phyloP scores from a whole-genome alignment of 148 eudicot species.

The Arbutus unedo region DNA sequence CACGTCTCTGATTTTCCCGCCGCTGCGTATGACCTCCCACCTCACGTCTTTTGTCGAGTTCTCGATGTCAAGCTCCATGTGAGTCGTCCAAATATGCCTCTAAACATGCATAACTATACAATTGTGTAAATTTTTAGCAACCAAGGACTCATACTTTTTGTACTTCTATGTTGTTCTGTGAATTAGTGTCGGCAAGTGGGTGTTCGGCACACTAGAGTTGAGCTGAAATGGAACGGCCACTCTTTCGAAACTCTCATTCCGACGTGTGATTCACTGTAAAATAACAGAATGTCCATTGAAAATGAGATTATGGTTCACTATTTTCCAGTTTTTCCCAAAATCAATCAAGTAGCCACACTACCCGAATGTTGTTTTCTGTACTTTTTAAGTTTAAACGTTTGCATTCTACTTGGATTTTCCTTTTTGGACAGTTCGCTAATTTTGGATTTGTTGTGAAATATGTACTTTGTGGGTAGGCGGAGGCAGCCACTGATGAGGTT shows the following conservation, averaged over 20 bases:
- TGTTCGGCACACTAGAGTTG: neutral
- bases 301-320: neutral
- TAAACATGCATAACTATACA: neutral
- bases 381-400: slow-evolving; percentile 8
- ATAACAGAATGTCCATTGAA: neutral
- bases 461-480: slow-evolving; percentile 50
- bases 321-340: neutral
- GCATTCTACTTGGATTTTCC: neutral
- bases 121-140: neutral
- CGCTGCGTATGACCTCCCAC: slow-evolving; percentile 45
- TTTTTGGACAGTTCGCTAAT: neutral
- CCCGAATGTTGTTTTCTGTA: neutral
- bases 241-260: neutral
- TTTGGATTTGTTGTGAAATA: neutral
- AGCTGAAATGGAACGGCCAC: neutral
- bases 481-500: slow-evolving; percentile 83
- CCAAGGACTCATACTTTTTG: neutral
- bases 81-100: slow-evolving; percentile 18
- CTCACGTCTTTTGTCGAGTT: slow-evolving; percentile 95
- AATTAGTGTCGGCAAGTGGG: neutral
- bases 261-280: neutral
- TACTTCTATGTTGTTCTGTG: neutral
- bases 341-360: neutral
- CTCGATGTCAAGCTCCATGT: slow-evolving; percentile 95
- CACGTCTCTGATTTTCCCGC: slow-evolving; percentile 42